These are phyloP conservation scores for Penicillium subrubescens DNA, from an alignment of 495 filamentous ascomycete genomes.

Conservation along the genomic window DNA sequence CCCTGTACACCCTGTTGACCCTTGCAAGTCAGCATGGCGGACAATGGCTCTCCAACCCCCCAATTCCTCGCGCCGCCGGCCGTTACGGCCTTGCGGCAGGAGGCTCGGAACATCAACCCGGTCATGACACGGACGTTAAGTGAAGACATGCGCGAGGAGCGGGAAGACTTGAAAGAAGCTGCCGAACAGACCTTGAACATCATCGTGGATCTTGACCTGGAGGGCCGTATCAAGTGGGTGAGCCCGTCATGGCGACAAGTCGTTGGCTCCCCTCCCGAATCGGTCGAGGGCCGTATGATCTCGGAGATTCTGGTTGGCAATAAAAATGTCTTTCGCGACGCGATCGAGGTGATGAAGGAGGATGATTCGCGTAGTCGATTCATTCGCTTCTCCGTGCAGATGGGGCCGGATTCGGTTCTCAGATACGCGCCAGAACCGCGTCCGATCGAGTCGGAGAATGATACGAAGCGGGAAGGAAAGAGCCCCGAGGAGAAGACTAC, in stretches of 20 bases:
- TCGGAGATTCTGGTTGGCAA: constrained; percentile 79
- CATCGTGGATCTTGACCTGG: constrained; percentile 88
- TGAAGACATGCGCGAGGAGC: constrained; percentile 73
- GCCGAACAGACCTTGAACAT: constrained; percentile 96
- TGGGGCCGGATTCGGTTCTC: constrained; percentile 69
- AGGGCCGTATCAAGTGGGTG: constrained; percentile 89
- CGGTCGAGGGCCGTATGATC: constrained; percentile 76
- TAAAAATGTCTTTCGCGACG: constrained; percentile 74
- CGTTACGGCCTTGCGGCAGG: constrained; percentile 56
- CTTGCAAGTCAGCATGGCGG: constrained; percentile 43
- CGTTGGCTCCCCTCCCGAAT: constrained; percentile 73
- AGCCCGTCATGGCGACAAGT: constrained; percentile 97
- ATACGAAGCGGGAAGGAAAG: constrained; percentile 9
- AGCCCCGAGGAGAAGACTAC: constrained; percentile 9
- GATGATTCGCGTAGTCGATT: constrained; percentile 93
- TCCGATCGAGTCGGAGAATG: constrained; percentile 13
- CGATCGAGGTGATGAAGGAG: constrained; percentile 83
- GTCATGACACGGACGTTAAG: constrained; percentile 63
- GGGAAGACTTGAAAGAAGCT: constrained; percentile 90
- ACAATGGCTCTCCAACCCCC: constrained; percentile 42
- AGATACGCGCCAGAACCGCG: constrained; percentile 57
- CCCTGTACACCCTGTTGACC: constrained; percentile 1
- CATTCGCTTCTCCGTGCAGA: constrained; percentile 76
- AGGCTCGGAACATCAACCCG: constrained; percentile 47
- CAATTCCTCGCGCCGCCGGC: constrained; percentile 53